These are phyloP conservation scores for Barbarea vulgaris DNA, from an alignment of 345 rosid genomes.

Conservation along the genomic window DNA sequence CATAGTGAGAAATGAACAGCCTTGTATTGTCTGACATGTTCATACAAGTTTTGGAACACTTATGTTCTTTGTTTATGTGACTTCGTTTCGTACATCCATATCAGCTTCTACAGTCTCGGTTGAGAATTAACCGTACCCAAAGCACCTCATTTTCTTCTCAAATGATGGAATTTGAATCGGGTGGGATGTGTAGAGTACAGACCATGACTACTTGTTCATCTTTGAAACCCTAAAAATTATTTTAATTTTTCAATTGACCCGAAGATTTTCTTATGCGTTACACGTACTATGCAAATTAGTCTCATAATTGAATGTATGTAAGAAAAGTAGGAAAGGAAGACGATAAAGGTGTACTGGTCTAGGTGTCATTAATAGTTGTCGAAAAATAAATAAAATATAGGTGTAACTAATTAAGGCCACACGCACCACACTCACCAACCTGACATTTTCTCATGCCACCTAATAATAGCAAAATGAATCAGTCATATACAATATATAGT, in stretches of 20 bases:
- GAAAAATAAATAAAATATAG: background rate
- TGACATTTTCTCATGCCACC: slow-evolving; percentile 26
- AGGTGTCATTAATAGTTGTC: background rate
- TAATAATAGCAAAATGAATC: slow-evolving; percentile 1
- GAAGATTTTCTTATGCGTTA: background rate
- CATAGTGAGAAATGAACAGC: slow-evolving; percentile 22
- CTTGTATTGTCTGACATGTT: slow-evolving; percentile 24
- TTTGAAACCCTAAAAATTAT: background rate
- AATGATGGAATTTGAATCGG: background rate
- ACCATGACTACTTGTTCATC: background rate
- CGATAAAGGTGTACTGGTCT: background rate
- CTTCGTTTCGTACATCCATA: background rate
- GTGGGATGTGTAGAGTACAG: background rate
- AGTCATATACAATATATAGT: background rate
- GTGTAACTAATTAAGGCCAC: slow-evolving; percentile 10
- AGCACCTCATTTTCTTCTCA: background rate
- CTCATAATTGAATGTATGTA: background rate
- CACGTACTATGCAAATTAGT: background rate
- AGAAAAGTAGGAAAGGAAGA: background rate
- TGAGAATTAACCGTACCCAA: background rate
- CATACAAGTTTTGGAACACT: slow-evolving; percentile 26
- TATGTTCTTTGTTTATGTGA: slow-evolving; percentile 5
- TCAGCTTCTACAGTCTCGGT: background rate
- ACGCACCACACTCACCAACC: slow-evolving; percentile 16
- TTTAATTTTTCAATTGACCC: background rate